Evolutionary conservation across 1,139 yeast genomes (phyloP), one percentile per base, ranked within the genome.

Genomic region (Scheffersomyces cryptocercus): DNA sequence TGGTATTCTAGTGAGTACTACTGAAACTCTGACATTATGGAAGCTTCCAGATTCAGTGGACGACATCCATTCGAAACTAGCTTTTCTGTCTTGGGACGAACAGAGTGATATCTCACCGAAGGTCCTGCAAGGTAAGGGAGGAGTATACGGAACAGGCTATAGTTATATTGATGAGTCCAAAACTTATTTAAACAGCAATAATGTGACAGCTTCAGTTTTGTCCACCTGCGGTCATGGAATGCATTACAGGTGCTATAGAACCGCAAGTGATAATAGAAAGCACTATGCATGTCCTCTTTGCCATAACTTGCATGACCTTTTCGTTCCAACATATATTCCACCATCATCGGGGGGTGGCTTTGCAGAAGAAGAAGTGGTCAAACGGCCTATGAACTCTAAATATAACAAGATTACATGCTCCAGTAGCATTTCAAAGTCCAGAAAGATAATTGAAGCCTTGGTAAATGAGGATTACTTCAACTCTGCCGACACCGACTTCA

Each of bases 171-270:
- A 15, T 14, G 35, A 31, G 20, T 9, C 5, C 13, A 35, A 41
- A 43, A 34, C 39, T 9, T 44, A 38, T 5, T 16, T 29, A 10
- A 43, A 48, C 24, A 51, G 49, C 30, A 48, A 47, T 24, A 42
- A 46, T 6, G 48, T 40, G 26, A 46, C 52, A 41, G 61, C 64
- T 8, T 46, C 65, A 33, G 82, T 80, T 4, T 65, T 77, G 13
- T 68, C 79, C 3, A 81, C 88, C 2, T 85, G 93, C 66, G 84
- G 86, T 16, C 95, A 85, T 62, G 82, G 81, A 8, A 76, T 85
- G 66, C 95, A 85, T 59, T 73, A 66, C 49, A 55, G 61, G 11
- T 86, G 95, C 59, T 80, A 73, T 57, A 61, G 57, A 26, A 45
- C 56, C 56, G 56, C 64, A 59, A 59, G 68, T 51, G 61, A 61